A percentile compares a stretch with the other conserved stretches of the same genome.
phyloP scores from a whole-genome alignment of 441 rosid species.

The Breynia disticha region DNA sequence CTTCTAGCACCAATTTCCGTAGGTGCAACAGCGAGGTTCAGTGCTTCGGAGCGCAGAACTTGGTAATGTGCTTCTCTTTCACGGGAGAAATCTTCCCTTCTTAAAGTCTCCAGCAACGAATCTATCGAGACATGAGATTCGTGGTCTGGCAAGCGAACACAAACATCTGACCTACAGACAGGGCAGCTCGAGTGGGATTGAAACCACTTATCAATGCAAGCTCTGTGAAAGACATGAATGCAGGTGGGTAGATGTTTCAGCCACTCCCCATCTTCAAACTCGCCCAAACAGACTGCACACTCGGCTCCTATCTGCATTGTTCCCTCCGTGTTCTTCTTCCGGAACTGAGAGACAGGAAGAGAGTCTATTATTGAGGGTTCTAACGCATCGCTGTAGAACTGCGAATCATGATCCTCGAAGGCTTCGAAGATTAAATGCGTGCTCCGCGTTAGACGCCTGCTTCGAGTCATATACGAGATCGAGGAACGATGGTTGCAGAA shows the following conservation, averaged over 20 bases:
- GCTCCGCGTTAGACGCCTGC: conserved; percentile 9
- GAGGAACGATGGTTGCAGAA: not conserved
- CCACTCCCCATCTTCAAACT: conserved; percentile 53
- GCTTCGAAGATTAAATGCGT: conserved; percentile 6
- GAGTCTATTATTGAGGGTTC: conserved; percentile 17
- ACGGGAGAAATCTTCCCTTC: conserved; percentile 21
- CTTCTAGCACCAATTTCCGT: conserved; percentile 2
- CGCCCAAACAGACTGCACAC: conserved; percentile 55
- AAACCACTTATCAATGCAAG: conserved; percentile 61
- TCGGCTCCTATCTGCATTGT: conserved; percentile 17
- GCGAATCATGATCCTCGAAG: conserved; percentile 11
- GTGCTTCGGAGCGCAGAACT: conserved; percentile 5
- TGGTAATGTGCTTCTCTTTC: conserved; percentile 17
- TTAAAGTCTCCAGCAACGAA: conserved; percentile 10
- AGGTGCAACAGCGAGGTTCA: not conserved
- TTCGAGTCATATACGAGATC: not conserved
- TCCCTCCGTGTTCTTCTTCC: conserved; percentile 13
- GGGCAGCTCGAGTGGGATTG: conserved; percentile 52
- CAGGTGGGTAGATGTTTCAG: conserved; percentile 43
- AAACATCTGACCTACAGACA: conserved; percentile 35
- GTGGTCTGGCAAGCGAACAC: not conserved
- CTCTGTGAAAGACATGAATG: conserved; percentile 43
- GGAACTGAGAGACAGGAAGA: conserved; percentile 24
- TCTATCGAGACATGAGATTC: conserved; percentile 12
- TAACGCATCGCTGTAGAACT: conserved; percentile 22